A percentile compares a stretch with the other conserved stretches of the same genome.
Conservation (phyloP, 257 asterid genomes). For the Petrea volubilis region DNA sequence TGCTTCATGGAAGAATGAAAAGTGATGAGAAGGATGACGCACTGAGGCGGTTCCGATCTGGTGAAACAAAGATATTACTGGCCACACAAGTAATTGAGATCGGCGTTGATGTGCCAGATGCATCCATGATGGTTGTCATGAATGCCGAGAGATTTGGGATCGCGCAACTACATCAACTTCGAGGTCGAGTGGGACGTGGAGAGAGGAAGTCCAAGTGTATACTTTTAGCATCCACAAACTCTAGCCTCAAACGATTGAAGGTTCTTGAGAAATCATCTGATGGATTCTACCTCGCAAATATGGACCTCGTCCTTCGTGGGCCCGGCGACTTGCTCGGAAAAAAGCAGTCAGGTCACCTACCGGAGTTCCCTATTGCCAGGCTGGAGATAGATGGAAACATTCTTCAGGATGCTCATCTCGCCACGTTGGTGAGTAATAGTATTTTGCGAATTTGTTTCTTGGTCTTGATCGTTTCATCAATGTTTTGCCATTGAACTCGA, state of each 20-base stretch:
- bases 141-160: conserved; percentile 94
- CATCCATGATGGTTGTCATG: conserved; percentile 99
- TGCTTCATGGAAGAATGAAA: conserved; percentile 89
- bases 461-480: neutral
- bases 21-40: conserved; percentile 85
- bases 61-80: conserved; percentile 78
- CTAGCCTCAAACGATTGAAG: conserved; percentile 73
- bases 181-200: conserved; percentile 97
- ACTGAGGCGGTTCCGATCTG: conserved; percentile 60
- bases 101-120: conserved; percentile 95
- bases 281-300: conserved; percentile 83
- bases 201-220: conserved; percentile 78
- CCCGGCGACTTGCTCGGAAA: conserved; percentile 97
- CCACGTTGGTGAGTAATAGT: conserved; percentile 75
- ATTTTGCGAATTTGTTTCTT: neutral
- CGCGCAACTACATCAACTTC: conserved; percentile 88
- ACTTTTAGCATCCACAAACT: conserved; percentile 53
- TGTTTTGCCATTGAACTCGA: neutral
- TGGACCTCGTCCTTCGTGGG: conserved; percentile 91
- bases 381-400: conserved; percentile 87
- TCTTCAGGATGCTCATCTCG: conserved; percentile 86
- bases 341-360: conserved; percentile 93
- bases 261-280: conserved; percentile 79
- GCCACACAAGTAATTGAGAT: conserved; percentile 93
- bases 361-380: conserved; percentile 92